phyloP scores from a whole-genome alignment of 805 yeast species.

The Pichia kluyveri region DNA sequence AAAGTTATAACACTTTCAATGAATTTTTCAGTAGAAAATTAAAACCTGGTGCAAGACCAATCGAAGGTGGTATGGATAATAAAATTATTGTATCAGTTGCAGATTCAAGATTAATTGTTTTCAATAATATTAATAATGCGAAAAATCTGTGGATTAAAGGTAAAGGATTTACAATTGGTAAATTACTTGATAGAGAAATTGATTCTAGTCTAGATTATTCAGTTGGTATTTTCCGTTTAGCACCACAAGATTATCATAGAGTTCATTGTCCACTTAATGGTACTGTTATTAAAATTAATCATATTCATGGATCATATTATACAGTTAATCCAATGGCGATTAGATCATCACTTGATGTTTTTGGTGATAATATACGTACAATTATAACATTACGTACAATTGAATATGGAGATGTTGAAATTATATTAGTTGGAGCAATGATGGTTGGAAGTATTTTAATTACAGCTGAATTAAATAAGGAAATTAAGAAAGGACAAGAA shows the following conservation, averaged over 20 bases:
- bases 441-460: constrained; percentile 91
- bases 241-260: constrained; percentile 96
- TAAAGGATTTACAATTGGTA: constrained; percentile 54
- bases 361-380: constrained; percentile 81
- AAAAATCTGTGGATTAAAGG: constrained; percentile 88
- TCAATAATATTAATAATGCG: constrained; percentile 49
- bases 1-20: constrained; percentile 61
- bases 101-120: constrained; percentile 77
- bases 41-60: constrained; percentile 59
- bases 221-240: constrained; percentile 74
- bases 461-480: constrained; percentile 53
- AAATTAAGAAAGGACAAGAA: constrained; percentile 64
- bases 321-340: constrained; percentile 98
- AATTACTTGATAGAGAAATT: constrained; percentile 29
- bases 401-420: constrained; percentile 68
- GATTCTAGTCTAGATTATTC: constrained; percentile 32
- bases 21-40: constrained; percentile 81
- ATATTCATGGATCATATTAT: constrained; percentile 83
- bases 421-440: constrained; percentile 93
- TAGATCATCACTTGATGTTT: constrained; percentile 79
- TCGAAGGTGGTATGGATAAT: constrained; percentile 45
- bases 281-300: constrained; percentile 49
- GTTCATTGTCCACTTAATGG: constrained; percentile 88
- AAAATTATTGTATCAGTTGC: constrained; percentile 65
- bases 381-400: constrained; percentile 68